phyloP scores from a whole-genome alignment of 2,329 filamentous ascomycete genomes.

The Venturiaceae sp. region DNA sequence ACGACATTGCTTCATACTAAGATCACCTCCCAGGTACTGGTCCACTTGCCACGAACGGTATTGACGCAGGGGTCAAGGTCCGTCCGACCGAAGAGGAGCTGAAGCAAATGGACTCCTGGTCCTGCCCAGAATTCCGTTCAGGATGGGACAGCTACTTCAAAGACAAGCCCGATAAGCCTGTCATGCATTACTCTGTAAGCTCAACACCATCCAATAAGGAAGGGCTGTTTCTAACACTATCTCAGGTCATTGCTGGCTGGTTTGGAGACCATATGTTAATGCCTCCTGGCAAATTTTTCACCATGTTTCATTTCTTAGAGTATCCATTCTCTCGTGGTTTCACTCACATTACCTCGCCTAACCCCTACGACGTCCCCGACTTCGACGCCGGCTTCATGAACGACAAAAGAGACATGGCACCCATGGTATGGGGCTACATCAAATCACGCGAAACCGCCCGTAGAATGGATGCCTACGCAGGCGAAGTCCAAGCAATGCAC shows the following conservation, averaged over 20 bases:
- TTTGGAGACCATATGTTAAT: conserved; percentile 43
- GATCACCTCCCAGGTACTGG: conserved; percentile 41
- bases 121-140: conserved; percentile 61
- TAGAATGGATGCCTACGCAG: conserved; percentile 68
- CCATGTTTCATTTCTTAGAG: conserved; percentile 74
- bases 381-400: conserved; percentile 82
- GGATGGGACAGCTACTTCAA: conserved; percentile 80
- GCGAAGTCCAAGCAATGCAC: conserved; percentile 56
- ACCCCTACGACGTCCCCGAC: conserved; percentile 65
- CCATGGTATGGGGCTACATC: conserved; percentile 73
- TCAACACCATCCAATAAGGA: conserved; percentile 29
- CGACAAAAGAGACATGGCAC: conserved; percentile 74
- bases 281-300: conserved; percentile 71
- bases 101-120: conserved; percentile 60
- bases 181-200: conserved; percentile 65
- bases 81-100: conserved; percentile 60
- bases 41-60: conserved; percentile 67
- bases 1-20: background rate
- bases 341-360: conserved; percentile 60
- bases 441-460: conserved; percentile 72
- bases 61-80: conserved; percentile 72
- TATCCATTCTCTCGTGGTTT: conserved; percentile 67
- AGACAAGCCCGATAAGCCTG: conserved; percentile 75
- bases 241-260: conserved; percentile 3
- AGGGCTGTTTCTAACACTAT: background rate